phyloP scores from a whole-genome alignment of 441 rosid genomes.

The Populus trichocarpa region DNA sequence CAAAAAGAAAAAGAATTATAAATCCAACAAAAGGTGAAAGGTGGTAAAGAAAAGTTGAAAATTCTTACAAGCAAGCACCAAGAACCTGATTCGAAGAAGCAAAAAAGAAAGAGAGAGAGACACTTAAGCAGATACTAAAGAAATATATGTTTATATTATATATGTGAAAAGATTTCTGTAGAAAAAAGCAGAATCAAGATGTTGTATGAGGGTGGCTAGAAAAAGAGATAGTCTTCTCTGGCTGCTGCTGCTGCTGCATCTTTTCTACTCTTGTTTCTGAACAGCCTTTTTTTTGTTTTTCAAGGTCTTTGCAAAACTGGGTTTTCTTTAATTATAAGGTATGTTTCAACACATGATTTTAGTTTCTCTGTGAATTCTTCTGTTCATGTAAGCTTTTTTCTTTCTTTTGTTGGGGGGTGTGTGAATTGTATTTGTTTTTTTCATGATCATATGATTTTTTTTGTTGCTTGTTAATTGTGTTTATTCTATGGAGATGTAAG shows the following conservation, averaged over 20 bases:
- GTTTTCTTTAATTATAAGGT: constrained; percentile 31
- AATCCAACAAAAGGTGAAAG: constrained; percentile 45
- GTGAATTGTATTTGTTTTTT: constrained; percentile 3
- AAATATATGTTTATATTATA: neutral
- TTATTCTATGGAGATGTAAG: constrained; percentile 19
- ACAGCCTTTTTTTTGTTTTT: constrained; percentile 5
- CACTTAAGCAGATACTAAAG: neutral
- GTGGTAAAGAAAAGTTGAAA: constrained; percentile 26
- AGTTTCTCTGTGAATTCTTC: neutral
- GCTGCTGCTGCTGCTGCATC: constrained; percentile 18
- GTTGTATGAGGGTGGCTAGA: constrained; percentile 32
- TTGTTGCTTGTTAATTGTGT: constrained; percentile 21
- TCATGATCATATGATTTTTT: constrained; percentile 10
- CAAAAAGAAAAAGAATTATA: constrained; percentile 27
- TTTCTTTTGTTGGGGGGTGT: constrained; percentile 8
- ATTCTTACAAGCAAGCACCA: constrained; percentile 32
- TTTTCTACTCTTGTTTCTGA: neutral
- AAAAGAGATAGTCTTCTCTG: constrained; percentile 33
- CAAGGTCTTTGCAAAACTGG: constrained; percentile 26
- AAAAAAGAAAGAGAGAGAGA: neutral
- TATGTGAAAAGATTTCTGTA: constrained; percentile 8
- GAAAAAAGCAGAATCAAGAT: constrained; percentile 6
- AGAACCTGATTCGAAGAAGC: constrained; percentile 38
- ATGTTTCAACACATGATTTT: constrained; percentile 2
- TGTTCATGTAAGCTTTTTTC: neutral